A percentile compares a stretch with the other conserved stretches of the same genome.
Conservation (phyloP, 2,329 filamentous ascomycete genomes). For the Hypoxylon sp. region DNA sequence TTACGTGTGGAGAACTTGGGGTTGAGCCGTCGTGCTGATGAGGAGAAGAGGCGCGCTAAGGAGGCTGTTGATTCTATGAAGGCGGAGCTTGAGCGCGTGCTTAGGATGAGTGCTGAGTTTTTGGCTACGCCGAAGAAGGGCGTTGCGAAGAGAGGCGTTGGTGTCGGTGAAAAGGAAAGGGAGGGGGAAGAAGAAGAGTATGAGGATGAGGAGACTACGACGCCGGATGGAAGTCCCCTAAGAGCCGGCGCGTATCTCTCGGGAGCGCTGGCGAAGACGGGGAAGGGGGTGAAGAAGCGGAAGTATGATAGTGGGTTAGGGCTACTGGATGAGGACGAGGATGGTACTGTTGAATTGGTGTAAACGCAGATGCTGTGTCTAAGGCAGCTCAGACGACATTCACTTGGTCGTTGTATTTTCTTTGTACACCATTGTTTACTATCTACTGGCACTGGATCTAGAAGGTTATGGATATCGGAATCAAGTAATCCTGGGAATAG, state of each 20-base stretch:
- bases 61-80: conserved; percentile 64
- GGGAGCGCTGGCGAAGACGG: conserved; percentile 41
- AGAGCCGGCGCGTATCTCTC: conserved; percentile 37
- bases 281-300: conserved; percentile 58
- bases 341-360: conserved; percentile 39
- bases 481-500: conserved; percentile 8
- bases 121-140: conserved; percentile 47
- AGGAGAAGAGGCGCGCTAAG: conserved; percentile 58
- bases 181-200: not conserved
- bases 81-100: conserved; percentile 63
- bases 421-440: conserved; percentile 38
- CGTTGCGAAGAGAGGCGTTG: not conserved
- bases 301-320: conserved; percentile 69
- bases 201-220: conserved; percentile 16
- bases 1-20: conserved; percentile 63
- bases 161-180: not conserved
- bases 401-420: conserved; percentile 24
- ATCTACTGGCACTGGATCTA: conserved; percentile 29
- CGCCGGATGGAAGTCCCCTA: conserved; percentile 35
- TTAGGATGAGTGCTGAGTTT: conserved; percentile 62
- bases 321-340: conserved; percentile 67
- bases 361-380: conserved; percentile 22
- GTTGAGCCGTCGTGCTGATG: conserved; percentile 54
- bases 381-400: conserved; percentile 4
- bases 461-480: conserved; percentile 3